Evolutionary conservation across 2,329 filamentous ascomycete species (phyloP).

Genomic region (Nigrospora oryzae): DNA sequence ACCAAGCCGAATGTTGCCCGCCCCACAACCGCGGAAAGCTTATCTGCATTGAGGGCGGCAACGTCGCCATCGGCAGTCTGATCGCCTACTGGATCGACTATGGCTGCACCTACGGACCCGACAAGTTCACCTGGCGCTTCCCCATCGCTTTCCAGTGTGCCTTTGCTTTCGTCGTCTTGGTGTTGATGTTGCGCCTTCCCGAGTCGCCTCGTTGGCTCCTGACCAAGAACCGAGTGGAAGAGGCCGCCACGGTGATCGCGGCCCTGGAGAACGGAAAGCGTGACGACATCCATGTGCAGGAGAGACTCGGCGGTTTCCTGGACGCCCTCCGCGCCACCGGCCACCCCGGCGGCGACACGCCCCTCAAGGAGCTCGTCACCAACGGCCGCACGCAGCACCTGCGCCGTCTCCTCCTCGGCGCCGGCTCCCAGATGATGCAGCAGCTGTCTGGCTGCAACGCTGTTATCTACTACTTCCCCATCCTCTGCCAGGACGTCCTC

Average conservation of each 20-base stretch:
- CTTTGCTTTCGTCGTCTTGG: conserved; percentile 34
- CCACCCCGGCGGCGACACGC: conserved; percentile 18
- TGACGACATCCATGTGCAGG: conserved; percentile 29
- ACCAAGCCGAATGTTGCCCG: conserved; percentile 24
- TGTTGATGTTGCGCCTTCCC: conserved; percentile 32
- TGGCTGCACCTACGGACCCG: conserved; percentile 23
- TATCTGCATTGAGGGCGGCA: conserved; percentile 46
- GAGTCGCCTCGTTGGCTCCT: conserved; percentile 45
- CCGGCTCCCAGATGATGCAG: conserved; percentile 52
- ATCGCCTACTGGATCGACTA: conserved; percentile 35
- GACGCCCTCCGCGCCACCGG: conserved; percentile 22
- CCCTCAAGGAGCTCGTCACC: conserved; percentile 40
- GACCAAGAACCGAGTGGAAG: conserved; percentile 35
- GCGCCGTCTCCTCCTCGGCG: conserved; percentile 52
- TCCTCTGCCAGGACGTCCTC: conserved; percentile 41
- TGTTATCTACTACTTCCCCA: conserved; percentile 53
- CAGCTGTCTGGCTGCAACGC: conserved; percentile 51
- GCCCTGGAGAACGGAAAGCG: conserved; percentile 44
- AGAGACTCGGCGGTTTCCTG: conserved; percentile 34
- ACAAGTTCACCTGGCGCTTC: conserved; percentile 26
- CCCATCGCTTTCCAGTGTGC: conserved; percentile 30
- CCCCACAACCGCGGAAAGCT: conserved; percentile 51
- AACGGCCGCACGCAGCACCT: conserved; percentile 56
- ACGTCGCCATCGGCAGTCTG: conserved; percentile 31
- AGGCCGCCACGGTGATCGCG: conserved; percentile 42